Evolutionary conservation across 2,329 filamentous ascomycete genomes (phyloP), one percentile per base, ranked within the genome.

Genomic region (Fusarium protoensiforme): DNA sequence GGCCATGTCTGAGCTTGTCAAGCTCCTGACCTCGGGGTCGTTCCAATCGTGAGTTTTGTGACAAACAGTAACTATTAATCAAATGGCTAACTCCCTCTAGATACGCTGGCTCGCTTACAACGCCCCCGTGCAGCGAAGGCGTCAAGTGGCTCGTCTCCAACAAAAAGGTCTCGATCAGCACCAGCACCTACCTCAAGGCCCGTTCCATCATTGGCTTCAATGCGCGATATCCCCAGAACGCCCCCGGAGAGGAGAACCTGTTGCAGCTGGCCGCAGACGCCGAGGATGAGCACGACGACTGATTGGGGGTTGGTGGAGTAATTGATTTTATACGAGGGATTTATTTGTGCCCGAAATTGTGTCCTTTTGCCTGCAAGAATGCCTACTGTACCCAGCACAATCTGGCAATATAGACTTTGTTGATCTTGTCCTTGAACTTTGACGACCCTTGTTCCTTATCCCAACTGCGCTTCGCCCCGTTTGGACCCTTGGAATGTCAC

Each of bases 51-150:
- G 41, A 77, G 78, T 74, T 48, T 77, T 2, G 46, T 29, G 24
- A 51, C 46, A 46, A 22, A 46, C 41, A 24, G 16, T 20, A 24
- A 46, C 39, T 43, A 22, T 24, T 46, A 24, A 51, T 51, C 35
- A 27, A 29, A 24, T 29, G 20, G 20, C 10, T 35, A 56, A 43
- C 74, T 77, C 46, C 75, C 69, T 35, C 3, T 33, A 79, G 77
- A 36, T 92, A 92, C 82, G 79, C 80, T 14, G 90, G 90, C 22
- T 90, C 88, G 20, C 83, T 92, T 54, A 92, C 90, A 43, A 91
- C 89, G 0, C 90, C 90, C 22, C 90, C 90, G 5, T 92, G 90
- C 81, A 83, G 84, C 18, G 89, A 91, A 79, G 86, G 86, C 29
- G 82, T 92, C 24, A 82, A 80, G 11, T 91, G 89, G 84, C 80